Evolutionary conservation across 1,284 basidiomycete genomes (phyloP), one percentile per base, ranked within the genome.

Genomic region (Taiwanofungus camphoratus): DNA sequence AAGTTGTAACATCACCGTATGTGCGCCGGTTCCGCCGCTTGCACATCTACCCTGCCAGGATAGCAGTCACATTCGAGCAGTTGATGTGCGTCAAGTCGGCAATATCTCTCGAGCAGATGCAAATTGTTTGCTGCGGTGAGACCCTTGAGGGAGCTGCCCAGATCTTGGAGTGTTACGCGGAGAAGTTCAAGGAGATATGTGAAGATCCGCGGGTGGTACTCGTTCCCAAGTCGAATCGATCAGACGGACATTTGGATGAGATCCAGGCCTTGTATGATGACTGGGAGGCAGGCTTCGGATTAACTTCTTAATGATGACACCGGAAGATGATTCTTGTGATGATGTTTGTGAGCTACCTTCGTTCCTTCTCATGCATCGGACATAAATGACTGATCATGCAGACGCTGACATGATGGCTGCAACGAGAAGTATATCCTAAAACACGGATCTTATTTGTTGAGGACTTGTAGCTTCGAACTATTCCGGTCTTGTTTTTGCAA

Each of bases 21-120:
- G 52, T 65, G 46, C 52, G 50, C 29, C 51, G 30, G 9, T 55
- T 68, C 24, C 55, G 65, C 15, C 45, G 62, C n/a, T 52, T 66
- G 13, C 53, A 54, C 38, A 50, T 51, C 33, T 48, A 36, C 13
- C 50, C 45, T 21, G 49, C 49, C 36, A 54, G 46, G 9, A 48
- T 56, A 12, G 36, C 43, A 9, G 60, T 54, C 36, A 56, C 55
- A 7, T 48, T 64, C 19, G 58, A 61, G 20, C 66, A 69, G 51
- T 55, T 60, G 13, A 50, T 44, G 21, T 63, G 61, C 37, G 49
- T 66, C 16, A 43, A 49, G 8, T 42, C 52, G 38, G 55, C 60
- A 18, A 35, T 38, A 13, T 53, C 52, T 27, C 44, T 68, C 26
- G 50, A 61, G 44, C 41, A 50, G 36, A 51, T 65, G 54, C 57